These are phyloP conservation scores for Kodamaea fungicola DNA, from an alignment of 1,139 yeast genomes.

Conservation along the genomic window DNA sequence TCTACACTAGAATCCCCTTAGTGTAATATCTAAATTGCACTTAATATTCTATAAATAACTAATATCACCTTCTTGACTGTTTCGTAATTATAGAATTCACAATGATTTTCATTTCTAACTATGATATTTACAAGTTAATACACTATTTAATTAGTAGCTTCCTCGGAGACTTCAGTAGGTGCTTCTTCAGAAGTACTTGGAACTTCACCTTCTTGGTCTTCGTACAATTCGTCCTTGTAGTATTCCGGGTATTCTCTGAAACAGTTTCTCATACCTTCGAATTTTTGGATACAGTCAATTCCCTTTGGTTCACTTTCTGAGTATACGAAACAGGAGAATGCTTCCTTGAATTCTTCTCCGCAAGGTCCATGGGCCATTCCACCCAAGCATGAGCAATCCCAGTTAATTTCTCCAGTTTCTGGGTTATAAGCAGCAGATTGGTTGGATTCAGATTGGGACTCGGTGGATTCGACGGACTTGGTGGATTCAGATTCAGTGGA, in stretches of 20 bases:
- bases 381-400: slow-evolving; percentile 99
- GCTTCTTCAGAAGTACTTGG: slow-evolving; percentile 10
- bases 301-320: slow-evolving; percentile 97
- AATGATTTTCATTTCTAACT: not conserved
- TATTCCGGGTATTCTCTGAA: slow-evolving; percentile 92
- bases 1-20: not conserved
- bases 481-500: not conserved
- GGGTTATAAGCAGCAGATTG: slow-evolving; percentile 82
- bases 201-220: slow-evolving; percentile 49
- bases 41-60: too few species aligned
- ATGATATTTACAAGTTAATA: slow-evolving; percentile 1
- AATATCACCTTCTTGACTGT: too few species aligned
- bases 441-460: slow-evolving; percentile 18
- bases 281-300: slow-evolving; percentile 90
- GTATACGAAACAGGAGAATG: slow-evolving; percentile 93
- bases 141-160: not conserved
- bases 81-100: too few species aligned
- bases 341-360: slow-evolving; percentile 95
- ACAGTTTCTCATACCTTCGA: slow-evolving; percentile 90
- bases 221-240: slow-evolving; percentile 87
- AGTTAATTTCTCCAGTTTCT: slow-evolving; percentile 97
- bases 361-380: slow-evolving; percentile 99
- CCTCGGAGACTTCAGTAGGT: not conserved
- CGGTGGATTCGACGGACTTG: slow-evolving; percentile 5
- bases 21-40: not conserved